Base-by-base conservation (phyloP, 2,329 filamentous ascomycete species). In the Clonostachys chloroleuca region DNA sequence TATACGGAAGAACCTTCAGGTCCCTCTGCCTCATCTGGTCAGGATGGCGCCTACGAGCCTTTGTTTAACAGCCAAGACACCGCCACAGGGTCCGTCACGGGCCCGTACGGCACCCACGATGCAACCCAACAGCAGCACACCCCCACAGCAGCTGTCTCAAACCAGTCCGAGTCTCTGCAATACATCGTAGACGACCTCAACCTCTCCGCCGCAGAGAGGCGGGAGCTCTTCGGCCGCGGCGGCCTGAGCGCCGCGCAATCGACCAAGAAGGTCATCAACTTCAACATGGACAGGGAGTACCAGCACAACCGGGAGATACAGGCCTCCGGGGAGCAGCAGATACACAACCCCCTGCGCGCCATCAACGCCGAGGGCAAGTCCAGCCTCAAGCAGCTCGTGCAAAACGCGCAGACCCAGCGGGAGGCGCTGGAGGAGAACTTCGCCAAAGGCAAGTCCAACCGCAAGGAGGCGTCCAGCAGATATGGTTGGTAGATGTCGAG, bases 371-470 rank as follows among this genome's bases (percentile, higher is more conserved):
- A 66, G 52, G 67, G 67, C 54, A 96, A 96, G 71, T 91, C 96
- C 68, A 95, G 81, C 58, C 74, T 97, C 64, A 84, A 86, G 60
- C 91, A 96, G 70, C 75, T 97, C 56, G 87, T 97, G 54, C 90
- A 83, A 65, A 87, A 87, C 51, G 92, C 89, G 24, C 83, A 83
- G 55, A 88, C 77, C 52, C 91, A 97, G 68, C 84, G 84, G 61
- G 90, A 95, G 12, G 91, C 90, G 3, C 70, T 96, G 54, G 91
- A 96, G 67, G 92, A 97, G 60, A 92, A 89, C 62, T 96, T 96
- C 72, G 90, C 90, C 17, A 75, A 84, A 55, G 89, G 90, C 6
- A 84, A 81, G 69, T 81, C 78, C 57, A 94, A 92, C 59, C 84
- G 89, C 65, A 85, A 81, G 57, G 91, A 96, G 63, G 89, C 89